Base-by-base conservation (phyloP, 805 yeast species). In the Jamesozyma hellenica region DNA sequence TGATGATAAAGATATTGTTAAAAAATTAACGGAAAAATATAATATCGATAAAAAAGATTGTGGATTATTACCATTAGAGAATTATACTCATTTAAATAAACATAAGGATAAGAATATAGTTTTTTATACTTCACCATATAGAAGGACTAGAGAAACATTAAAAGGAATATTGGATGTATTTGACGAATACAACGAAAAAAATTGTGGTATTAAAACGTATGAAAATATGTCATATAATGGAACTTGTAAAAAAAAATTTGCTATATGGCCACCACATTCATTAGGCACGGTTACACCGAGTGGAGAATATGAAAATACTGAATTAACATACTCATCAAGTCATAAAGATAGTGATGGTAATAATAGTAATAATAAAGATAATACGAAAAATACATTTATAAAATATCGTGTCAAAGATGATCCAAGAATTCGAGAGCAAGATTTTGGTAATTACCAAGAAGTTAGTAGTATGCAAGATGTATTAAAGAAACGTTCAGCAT, bases 341-440 rank as follows among this genome's bases (percentile, higher is more conserved):
- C n/a, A n/a, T n/a, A n/a, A n/a, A n/a, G n/a, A n/a, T n/a, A n/a
- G n/a, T n/a, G n/a, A n/a, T n/a, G n/a, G n/a, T n/a, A n/a, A n/a
- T n/a, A n/a, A n/a, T n/a, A 25, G 40, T 27, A 18, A 32, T 7
- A 31, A 36, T 13, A 39, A 39, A 6, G 37, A 35, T 18, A 39
- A 37, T 21, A 35, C 45, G 19, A 28, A 64, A 4, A 45, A 42
- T 18, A 35, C 42, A 63, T 58, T 52, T 35, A 49, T 78, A 9
- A 64, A 67, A 4, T 79, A 75, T 49, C 67, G 71, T 29, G 74
- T 82, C 2, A 71, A 76, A 48, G 96, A 88, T 58, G 96, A 88
- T 55, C 95, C 96, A 11, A 65, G 96, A 40, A 75, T 88, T 74
- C 69, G 96, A 46, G 96, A 88, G 56, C 96, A 88, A 60, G 96